Conservation (phyloP, 305 asterid species). For the Fraxinus albicans region DNA sequence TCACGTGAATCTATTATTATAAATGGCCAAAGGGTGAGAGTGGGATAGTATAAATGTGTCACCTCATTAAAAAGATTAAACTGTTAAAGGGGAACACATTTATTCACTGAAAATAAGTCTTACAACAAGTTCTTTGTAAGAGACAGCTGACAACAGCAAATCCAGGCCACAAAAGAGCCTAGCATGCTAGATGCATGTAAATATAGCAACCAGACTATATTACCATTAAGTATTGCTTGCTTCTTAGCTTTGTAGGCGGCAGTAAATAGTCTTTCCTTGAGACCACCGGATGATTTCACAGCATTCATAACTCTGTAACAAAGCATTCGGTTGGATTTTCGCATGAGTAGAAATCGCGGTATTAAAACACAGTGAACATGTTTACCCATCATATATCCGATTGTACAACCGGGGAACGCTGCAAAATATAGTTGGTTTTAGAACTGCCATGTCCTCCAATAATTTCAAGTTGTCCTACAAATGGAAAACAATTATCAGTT, state of each 20-base stretch:
- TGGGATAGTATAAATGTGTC: neutral
- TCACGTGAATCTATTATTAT: neutral
- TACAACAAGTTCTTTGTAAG: neutral
- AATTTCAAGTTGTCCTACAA: conserved; percentile 61
- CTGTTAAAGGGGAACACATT: neutral
- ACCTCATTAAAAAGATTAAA: neutral
- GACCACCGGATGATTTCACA: conserved; percentile 47
- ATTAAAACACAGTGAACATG: neutral
- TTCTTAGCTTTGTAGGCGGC: conserved; percentile 61
- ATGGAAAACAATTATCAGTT: conserved; percentile 10
- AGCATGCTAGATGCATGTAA: neutral
- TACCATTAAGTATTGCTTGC: conserved; percentile 49
- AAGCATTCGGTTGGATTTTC: conserved; percentile 9
- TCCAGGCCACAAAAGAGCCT: neutral
- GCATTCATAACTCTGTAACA: conserved; percentile 47
- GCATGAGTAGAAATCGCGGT: neutral
- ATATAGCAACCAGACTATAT: neutral
- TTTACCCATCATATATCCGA: conserved; percentile 58
- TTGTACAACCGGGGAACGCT: conserved; percentile 73
- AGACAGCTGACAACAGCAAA: neutral
- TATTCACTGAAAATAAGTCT: neutral
- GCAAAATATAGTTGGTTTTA: conserved; percentile 65
- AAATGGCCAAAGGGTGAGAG: neutral
- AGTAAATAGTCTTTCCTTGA: conserved; percentile 53
- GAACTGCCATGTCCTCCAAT: conserved; percentile 63